These are phyloP conservation scores for Bruguiera gymnorhiza DNA, from an alignment of 345 rosid species.

Conservation along the genomic window DNA sequence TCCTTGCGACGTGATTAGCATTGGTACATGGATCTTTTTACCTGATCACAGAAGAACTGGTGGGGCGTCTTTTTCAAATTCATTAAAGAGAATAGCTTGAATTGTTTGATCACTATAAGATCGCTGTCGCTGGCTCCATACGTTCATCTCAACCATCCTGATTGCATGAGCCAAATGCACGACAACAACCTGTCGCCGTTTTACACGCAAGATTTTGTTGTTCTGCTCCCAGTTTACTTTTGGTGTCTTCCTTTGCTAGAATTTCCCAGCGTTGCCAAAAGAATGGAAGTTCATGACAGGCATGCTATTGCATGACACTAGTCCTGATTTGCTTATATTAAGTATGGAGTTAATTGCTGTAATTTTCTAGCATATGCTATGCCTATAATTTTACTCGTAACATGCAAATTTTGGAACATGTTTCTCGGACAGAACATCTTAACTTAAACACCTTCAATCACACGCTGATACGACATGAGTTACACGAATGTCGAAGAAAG, in stretches of 20 bases:
- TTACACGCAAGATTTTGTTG: constrained; percentile 22
- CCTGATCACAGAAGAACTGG: background rate
- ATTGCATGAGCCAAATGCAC: constrained; percentile 20
- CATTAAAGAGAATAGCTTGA: constrained; percentile 13
- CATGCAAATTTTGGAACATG: too few species aligned
- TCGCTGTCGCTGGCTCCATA: constrained; percentile 29
- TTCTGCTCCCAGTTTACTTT: constrained; percentile 3
- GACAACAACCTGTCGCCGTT: constrained; percentile 13
- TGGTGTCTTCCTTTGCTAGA: background rate
- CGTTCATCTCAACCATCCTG: constrained; percentile 20
- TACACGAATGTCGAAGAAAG: too few species aligned
- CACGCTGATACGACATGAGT: too few species aligned
- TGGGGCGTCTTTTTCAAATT: constrained; percentile 24
- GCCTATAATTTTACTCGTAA: too few species aligned
- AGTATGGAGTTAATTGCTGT: too few species aligned
- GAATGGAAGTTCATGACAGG: background rate
- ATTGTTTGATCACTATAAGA: background rate
- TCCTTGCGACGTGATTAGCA: background rate
- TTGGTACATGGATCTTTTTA: background rate
- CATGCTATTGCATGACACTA: background rate
- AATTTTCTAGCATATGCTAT: too few species aligned
- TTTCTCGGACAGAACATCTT: too few species aligned
- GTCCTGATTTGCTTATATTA: too few species aligned
- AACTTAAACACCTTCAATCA: too few species aligned
- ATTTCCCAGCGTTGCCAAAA: background rate